Base-by-base conservation (phyloP, 768 basidiomycete species). In the Punctularia strigosozonata region DNA sequence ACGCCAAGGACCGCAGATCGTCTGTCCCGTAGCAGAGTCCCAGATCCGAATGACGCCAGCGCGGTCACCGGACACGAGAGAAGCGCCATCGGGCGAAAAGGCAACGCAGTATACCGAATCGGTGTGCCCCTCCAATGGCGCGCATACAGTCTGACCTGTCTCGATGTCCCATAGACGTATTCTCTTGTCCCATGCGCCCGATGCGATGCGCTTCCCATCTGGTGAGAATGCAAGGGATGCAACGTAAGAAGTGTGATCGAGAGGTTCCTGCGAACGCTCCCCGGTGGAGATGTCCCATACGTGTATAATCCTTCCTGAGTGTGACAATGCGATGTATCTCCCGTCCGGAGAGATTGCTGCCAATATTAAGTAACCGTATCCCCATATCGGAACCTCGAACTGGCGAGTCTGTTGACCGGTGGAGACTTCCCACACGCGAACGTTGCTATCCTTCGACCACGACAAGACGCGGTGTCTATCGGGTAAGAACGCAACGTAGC, bases 361-460 rank as follows among this genome's bases (percentile, higher is more conserved):
- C 10, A 19, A 34, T 19, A 8, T 19, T n/a, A n/a, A n/a, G n/a
- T n/a, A 19, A 34, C 33, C 8, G 13, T 10, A 34, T 34, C 8
- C 10, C 13, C 19, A 19, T 34, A 19, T 8, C 33, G n/a, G n/a
- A n/a, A n/a, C n/a, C 33, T 34, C 19, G 10, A 19, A 34, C 14
- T 3, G 13, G 36, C 60, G 57, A 4, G 60, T 49, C 14, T 8
- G 3, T 14, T 36, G 17, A 13, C 44, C 37, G 15, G 35, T 25
- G 2, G 19, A 24, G 6, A 39, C 43, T 25, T 48, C 37, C 51
- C 52, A 54, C 3, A 52, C 34, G 15, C 36, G 30, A 2, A 43
- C 40, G 5, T 58, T 62, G 52, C 63, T 12, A 18, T 41, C 40
- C 6, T 13, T 14, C 15, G 36, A 40, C 13, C 40, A 45, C 12